phyloP scores from a whole-genome alignment of 331 rosid genomes.

The Stylosanthes scabra region DNA sequence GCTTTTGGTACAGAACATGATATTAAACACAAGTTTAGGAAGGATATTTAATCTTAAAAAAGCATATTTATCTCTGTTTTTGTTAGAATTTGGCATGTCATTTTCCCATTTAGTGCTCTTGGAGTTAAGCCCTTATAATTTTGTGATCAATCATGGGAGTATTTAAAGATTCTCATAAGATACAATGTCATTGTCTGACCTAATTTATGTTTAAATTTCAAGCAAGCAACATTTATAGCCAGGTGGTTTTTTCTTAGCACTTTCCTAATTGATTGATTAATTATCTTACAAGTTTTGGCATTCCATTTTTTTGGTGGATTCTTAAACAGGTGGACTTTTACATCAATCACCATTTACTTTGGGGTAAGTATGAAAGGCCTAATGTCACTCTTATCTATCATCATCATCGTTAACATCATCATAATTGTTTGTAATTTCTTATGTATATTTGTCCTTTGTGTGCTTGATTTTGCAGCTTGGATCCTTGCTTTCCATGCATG shows the following conservation, averaged over 20 bases:
- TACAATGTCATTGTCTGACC: not conserved
- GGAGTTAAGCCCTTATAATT: not conserved
- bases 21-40: not conserved
- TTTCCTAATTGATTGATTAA: not conserved
- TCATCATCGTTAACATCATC: constrained; percentile 9
- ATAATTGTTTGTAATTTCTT: not conserved
- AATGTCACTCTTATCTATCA: constrained; percentile 11
- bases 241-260: constrained; percentile 12
- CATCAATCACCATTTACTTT: constrained; percentile 82
- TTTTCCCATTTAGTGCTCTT: not conserved
- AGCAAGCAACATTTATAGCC: constrained; percentile 7
- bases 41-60: not conserved
- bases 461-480: constrained; percentile 67
- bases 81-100: not conserved
- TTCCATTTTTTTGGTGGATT: constrained; percentile 26
- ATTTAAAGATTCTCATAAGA: not conserved
- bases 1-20: not conserved
- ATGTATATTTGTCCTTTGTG: constrained; percentile 6
- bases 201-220: constrained; percentile 12
- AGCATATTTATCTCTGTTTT: too few relatives aligned
- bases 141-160: constrained; percentile 1
- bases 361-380: constrained; percentile 66
- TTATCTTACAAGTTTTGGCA: not conserved
- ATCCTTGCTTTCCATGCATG: constrained; percentile 76
- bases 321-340: constrained; percentile 85